Evolutionary conservation across 768 basidiomycete species (phyloP).

Genomic region (Mycena metata): DNA sequence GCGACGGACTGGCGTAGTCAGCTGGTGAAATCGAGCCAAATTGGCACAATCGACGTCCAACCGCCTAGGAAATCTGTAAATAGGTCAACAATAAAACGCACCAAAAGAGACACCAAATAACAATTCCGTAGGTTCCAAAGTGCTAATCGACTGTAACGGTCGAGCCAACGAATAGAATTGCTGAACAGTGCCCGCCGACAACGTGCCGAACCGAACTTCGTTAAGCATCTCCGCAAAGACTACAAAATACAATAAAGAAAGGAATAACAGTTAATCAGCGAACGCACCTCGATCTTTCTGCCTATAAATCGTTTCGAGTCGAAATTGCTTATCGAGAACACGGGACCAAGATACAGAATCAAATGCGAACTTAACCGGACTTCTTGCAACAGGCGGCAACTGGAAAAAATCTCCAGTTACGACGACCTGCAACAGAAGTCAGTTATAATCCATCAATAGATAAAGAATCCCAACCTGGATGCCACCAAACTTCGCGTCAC

Average conservation of each 20-base stretch:
- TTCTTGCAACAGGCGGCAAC: constrained; percentile 89
- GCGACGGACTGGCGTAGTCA: constrained; percentile 65
- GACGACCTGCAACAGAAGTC: constrained; percentile 51
- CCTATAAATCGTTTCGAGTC: constrained; percentile 94
- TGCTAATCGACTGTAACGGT: constrained; percentile 80
- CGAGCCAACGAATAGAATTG: constrained; percentile 79
- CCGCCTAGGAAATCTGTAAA: constrained; percentile 72
- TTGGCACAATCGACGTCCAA: constrained; percentile 94
- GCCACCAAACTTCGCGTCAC: constrained; percentile 84
- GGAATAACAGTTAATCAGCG: constrained; percentile 38
- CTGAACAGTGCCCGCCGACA: constrained; percentile 72
- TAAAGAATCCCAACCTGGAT: constrained; percentile 90
- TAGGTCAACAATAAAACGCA: neutral
- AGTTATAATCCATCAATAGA: no score
- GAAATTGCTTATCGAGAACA: constrained; percentile 84
- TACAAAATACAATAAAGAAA: constrained; percentile 54
- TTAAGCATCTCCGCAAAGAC: constrained; percentile 97
- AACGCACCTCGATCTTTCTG: constrained; percentile 90
- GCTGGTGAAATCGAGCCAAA: constrained; percentile 68
- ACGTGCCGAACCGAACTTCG: constrained; percentile 92
- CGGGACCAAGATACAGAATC: constrained; percentile 85
- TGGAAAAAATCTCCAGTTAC: constrained; percentile 99
- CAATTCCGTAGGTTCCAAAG: constrained; percentile 91
- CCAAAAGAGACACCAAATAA: constrained; percentile 64
- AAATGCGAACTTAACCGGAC: constrained; percentile 87